Base-by-base conservation (phyloP, 768 basidiomycete species). In the Austroboletus eburneus region DNA sequence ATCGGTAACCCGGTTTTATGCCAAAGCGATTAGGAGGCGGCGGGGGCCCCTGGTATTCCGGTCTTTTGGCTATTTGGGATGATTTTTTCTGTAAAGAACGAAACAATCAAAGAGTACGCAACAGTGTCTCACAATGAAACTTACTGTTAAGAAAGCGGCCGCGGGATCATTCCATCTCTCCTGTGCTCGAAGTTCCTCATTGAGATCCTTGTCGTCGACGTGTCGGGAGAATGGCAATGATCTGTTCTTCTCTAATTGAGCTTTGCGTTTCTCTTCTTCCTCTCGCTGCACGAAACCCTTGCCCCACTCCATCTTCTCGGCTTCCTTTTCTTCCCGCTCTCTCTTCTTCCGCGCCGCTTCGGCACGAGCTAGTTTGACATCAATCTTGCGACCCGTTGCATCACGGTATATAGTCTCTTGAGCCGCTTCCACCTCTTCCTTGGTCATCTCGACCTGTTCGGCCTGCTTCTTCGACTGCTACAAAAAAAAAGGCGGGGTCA, bases 161-260 rank as follows among this genome's bases (percentile, higher is more conserved):
- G 94, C 95, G n/a, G 96, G 96, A 67, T 98, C 96, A 60, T 97
- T 95, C 93, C 94, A 97, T 14, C 91, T 65, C 32, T 88, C 85
- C 58, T 83, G 81, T 18, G 85, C 76, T 68, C 80, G 89, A 67
- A 87, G 66, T 52, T 91, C 85, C 48, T 87, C 85, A 56, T 98
- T 99, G 58, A 99, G 69, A 0, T 87, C 84, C 43, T 66, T 74
- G 65, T 98, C 96, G 56, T 97, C 87, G 4, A 77, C 87, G 56
- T 79, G 77, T 37, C 94, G 73, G 6, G 91, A 86, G 51, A 97
- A 85, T 16, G 81, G 76, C 48, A 72, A 75, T 12, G 69, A 69
- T 48, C 72, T 77, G 66, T 85, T 81, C 56, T 79, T 82, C 65
- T 89, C 84, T 58, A 89, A 62, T 48, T 91, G 81, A 47, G 66